Evolutionary conservation across 305 asterid species (phyloP).

Genomic region (Solanum aculeatissimum): DNA sequence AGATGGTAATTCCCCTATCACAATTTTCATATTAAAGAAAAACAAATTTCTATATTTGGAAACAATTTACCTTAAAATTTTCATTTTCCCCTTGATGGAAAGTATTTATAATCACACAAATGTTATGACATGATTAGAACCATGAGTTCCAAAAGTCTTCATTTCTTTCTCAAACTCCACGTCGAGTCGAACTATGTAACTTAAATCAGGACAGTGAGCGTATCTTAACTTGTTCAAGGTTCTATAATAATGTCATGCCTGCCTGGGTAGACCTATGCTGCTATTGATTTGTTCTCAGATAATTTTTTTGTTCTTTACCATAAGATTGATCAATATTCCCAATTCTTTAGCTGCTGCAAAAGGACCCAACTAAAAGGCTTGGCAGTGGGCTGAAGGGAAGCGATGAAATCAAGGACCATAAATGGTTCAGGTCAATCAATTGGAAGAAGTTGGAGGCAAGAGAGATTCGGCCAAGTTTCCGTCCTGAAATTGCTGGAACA

Average conservation of each 20-base stretch:
- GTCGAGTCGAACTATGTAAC: background rate
- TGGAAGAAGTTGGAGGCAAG: slow-evolving; percentile 58
- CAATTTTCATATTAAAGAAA: background rate
- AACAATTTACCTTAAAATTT: background rate
- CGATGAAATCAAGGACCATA: slow-evolving; percentile 51
- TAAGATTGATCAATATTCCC: background rate
- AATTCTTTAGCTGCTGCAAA: slow-evolving; percentile 29
- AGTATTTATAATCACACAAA: background rate
- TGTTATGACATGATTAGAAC: background rate
- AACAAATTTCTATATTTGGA: background rate
- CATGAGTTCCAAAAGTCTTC: background rate
- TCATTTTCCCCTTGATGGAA: background rate
- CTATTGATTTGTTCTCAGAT: background rate
- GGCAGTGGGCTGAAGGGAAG: slow-evolving; percentile 50
- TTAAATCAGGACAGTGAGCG: background rate
- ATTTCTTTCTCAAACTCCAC: background rate
- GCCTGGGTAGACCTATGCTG: background rate
- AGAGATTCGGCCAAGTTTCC: slow-evolving; percentile 43
- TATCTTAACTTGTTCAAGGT: background rate
- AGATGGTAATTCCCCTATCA: background rate
- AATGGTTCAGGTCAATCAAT: slow-evolving; percentile 56
- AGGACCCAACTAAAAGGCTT: slow-evolving; percentile 46
- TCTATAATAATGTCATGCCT: background rate
- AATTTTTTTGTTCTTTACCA: background rate
- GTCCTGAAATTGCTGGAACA: slow-evolving; percentile 47